Evolutionary conservation across 2,329 filamentous ascomycete species (phyloP).

Genomic region (Ceratocystis destructans): DNA sequence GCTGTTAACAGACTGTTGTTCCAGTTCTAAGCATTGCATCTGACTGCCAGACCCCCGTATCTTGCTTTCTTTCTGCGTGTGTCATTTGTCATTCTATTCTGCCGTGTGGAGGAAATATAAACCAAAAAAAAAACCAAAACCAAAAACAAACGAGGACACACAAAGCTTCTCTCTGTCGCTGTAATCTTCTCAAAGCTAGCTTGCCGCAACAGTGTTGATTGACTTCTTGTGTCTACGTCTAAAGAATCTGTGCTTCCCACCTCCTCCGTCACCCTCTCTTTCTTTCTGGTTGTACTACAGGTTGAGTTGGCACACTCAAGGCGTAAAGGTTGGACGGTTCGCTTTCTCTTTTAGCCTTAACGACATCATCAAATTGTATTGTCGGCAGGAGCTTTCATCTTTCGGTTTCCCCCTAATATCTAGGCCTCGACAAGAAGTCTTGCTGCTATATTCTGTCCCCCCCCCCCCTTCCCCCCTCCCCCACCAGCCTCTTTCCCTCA

Average conservation of each 20-base stretch:
- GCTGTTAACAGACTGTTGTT: neutral
- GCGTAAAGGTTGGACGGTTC: neutral
- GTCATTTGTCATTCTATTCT: slow-evolving; percentile 2
- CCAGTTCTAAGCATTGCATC: neutral
- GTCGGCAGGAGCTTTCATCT: neutral
- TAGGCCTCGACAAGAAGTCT: neutral
- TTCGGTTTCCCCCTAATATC: neutral
- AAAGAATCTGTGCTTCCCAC: slow-evolving; percentile 2
- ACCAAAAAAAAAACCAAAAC: slow-evolving; percentile 8
- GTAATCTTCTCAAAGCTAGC: slow-evolving; percentile 4
- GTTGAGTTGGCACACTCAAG: neutral
- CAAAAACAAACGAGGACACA: slow-evolving; percentile 5
- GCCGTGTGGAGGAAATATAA: slow-evolving; percentile 9
- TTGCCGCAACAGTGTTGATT: slow-evolving; percentile 3
- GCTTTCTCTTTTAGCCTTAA: neutral
- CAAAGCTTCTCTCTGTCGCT: slow-evolving; percentile 10
- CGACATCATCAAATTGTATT: neutral
- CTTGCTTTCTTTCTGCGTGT: slow-evolving; percentile 10
- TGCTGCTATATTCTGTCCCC: neutral
- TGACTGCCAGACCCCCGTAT: slow-evolving; percentile 3
- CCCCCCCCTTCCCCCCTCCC: neutral
- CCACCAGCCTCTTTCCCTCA: neutral
- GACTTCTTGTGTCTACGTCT: slow-evolving; percentile 1
- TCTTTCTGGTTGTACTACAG: slow-evolving; percentile 2
- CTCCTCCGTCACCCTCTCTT: neutral